Evolutionary conservation across 164 flowering plant genomes (phyloP), one percentile per base, ranked within the genome.

Genomic region (Vitis vinifera): DNA sequence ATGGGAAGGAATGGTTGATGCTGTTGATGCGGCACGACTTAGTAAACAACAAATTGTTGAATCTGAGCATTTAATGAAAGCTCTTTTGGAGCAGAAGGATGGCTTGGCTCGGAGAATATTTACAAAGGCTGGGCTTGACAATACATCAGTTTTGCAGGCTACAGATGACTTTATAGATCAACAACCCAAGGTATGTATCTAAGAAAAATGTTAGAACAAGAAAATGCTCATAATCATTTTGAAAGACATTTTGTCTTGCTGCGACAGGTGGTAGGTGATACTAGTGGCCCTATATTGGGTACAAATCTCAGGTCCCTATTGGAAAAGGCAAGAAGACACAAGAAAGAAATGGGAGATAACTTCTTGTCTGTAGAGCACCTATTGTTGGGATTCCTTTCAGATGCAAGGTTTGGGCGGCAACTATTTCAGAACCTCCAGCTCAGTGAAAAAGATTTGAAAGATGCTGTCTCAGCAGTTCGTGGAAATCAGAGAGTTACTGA

Each of bases 281-380:
- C 95, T 29, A 87, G 92, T 69, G 89, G 92, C 11, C 97, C 92
- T 12, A 65, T 84, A 44, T n/a, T 93, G 53, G 98, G 98, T 2
- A 58, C 89, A 29, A 72, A 88, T 79, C 79, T 96, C 27, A 64
- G 62, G 31, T 37, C 81, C 49, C 82, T 93, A 13, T 70, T 96
- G 74, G 93, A 89, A 13, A 86, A 80, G 76, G 92, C 97, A 29
- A 78, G 77, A 67, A 88, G 74, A 73, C 58, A 80, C 74, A 89
- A 93, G 77, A 96, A 88, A 75, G 92, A 88, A 62, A 78, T 93
- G 82, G 79, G 84, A 13, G 99, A 96, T 80, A 91, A 83, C 50
- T 96, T 86, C 71, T 68, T 96, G 70, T 96, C 99, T 12, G 99
- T 96, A 53, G 99, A 96, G 83, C 99, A 96, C 80, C 71, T 96